Conservation (phyloP, 2,329 filamentous ascomycete genomes). For the Neodidymelliopsis sp. region DNA sequence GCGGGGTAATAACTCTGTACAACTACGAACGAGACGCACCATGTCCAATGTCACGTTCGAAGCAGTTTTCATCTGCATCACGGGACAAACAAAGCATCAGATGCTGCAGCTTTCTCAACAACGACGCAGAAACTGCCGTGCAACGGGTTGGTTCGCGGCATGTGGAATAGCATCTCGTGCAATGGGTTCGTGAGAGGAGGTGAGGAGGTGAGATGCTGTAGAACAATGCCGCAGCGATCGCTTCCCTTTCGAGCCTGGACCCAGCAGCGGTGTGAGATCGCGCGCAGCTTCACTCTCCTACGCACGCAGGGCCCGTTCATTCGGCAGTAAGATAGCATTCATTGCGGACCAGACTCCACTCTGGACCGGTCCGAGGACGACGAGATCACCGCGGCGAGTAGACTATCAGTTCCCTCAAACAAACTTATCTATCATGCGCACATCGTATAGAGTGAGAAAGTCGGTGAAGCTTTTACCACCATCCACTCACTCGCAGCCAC, state of each 20-base stretch:
- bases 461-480: slow-evolving; percentile 3
- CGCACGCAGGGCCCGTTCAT: not conserved
- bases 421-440: too few relatives aligned
- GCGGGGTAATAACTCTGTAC: slow-evolving; percentile 17
- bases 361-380: too few relatives aligned
- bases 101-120: slow-evolving; percentile 13
- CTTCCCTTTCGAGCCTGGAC: not conserved
- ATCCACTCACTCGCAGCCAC: not conserved
- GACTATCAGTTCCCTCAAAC: not conserved
- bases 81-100: slow-evolving; percentile 18
- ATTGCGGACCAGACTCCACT: not conserved
- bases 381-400: too few relatives aligned
- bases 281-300: not conserved
- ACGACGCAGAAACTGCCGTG: slow-evolving; percentile 12
- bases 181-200: slow-evolving; percentile 7
- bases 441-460: too few relatives aligned
- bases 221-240: slow-evolving; percentile 11
- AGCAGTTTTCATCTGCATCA: slow-evolving; percentile 10
- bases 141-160: not conserved
- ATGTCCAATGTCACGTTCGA: slow-evolving; percentile 14
- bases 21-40: slow-evolving; percentile 6
- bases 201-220: slow-evolving; percentile 12
- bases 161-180: slow-evolving; percentile 4
- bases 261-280: slow-evolving; percentile 13
- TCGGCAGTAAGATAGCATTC: not conserved